Percentiles rank a stretch among this genome's conserved stretches.
Evolutionary conservation across 192 early-diverging fungal species (phyloP).

Genomic region (Coemansia umbellata): DNA sequence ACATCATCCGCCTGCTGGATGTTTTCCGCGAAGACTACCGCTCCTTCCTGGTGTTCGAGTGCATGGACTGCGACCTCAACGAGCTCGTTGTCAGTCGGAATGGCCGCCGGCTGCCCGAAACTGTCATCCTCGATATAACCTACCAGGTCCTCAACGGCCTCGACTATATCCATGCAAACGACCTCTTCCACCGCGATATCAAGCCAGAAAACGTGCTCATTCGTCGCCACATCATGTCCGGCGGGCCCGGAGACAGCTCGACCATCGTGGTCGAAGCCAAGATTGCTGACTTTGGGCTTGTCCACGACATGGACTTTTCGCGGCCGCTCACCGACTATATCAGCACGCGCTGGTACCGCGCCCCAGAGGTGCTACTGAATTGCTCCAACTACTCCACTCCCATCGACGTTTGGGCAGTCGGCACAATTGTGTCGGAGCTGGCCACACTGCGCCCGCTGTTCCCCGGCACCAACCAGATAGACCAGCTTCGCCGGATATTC

Average conservation of each 20-base stretch:
- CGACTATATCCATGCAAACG: constrained; percentile 88
- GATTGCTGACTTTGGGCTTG: constrained; percentile 96
- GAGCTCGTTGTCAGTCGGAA: constrained; percentile 78
- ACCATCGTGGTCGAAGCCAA: constrained; percentile 60
- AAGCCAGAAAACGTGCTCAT: constrained; percentile 96
- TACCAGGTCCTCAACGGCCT: constrained; percentile 88
- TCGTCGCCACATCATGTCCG: constrained; percentile 27
- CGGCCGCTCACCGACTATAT: constrained; percentile 97
- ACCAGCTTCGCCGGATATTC: constrained; percentile 86
- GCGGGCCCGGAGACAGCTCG: constrained; percentile 33
- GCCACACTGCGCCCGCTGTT: constrained; percentile 84
- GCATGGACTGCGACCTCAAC: constrained; percentile 93
- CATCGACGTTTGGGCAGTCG: constrained; percentile 97
- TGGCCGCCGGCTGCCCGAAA: constrained; percentile 60
- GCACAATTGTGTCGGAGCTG: constrained; percentile 89
- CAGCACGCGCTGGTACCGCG: constrained; percentile 96
- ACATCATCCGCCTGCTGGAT: constrained; percentile 82
- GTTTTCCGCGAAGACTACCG: constrained; percentile 83
- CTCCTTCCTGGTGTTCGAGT: constrained; percentile 93
- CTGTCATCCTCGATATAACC: constrained; percentile 71
- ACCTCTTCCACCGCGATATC: constrained; percentile 94
- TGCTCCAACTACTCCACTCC: constrained; percentile 81
- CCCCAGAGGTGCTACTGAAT: constrained; percentile 89
- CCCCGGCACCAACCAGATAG: constrained; percentile 89
- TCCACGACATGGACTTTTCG: constrained; percentile 80